Evolutionary conservation across 176 grass and related monocot genomes (phyloP).

Genomic region (Aechmea fasciata): DNA sequence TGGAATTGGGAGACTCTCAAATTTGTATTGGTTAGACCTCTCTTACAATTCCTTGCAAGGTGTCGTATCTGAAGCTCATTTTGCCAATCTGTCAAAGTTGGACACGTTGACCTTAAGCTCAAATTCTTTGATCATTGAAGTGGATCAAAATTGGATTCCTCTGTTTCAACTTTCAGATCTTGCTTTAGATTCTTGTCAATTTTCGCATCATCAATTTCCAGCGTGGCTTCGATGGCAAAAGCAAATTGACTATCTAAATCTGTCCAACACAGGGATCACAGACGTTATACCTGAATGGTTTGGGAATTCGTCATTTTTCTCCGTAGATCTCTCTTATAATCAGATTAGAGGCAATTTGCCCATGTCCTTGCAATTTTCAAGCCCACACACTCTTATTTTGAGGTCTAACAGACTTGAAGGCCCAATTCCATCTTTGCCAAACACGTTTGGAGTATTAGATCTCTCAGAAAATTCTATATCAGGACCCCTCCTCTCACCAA

Average conservation of each 20-base stretch:
- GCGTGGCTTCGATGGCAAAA: constrained; percentile 15
- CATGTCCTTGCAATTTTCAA: constrained; percentile 9
- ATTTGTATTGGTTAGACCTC: too few relatives aligned
- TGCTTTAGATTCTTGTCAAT: background rate
- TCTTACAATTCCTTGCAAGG: too few relatives aligned
- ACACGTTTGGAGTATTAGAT: background rate
- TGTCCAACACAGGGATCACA: constrained; percentile 29
- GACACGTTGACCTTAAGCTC: background rate
- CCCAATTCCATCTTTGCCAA: constrained; percentile 20
- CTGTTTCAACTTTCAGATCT: background rate
- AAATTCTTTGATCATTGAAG: background rate
- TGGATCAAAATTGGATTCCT: constrained; percentile 17
- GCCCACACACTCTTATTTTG: background rate
- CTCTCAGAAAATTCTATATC: constrained; percentile 28
- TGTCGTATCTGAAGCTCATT: constrained; percentile 18
- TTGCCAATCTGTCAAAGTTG: background rate
- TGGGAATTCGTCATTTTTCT: background rate
- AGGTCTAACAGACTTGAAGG: constrained; percentile 25
- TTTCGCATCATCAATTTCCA: constrained; percentile 15
- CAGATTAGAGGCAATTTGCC: constrained; percentile 3
- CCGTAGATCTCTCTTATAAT: constrained; percentile 20
- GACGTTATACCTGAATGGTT: constrained; percentile 23
- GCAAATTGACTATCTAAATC: background rate
- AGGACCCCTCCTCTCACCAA: constrained; percentile 14
- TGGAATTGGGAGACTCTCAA: too few relatives aligned